These are phyloP conservation scores for Neonectria neomacrospora DNA, from an alignment of 2,329 filamentous ascomycete genomes.

Conservation along the genomic window DNA sequence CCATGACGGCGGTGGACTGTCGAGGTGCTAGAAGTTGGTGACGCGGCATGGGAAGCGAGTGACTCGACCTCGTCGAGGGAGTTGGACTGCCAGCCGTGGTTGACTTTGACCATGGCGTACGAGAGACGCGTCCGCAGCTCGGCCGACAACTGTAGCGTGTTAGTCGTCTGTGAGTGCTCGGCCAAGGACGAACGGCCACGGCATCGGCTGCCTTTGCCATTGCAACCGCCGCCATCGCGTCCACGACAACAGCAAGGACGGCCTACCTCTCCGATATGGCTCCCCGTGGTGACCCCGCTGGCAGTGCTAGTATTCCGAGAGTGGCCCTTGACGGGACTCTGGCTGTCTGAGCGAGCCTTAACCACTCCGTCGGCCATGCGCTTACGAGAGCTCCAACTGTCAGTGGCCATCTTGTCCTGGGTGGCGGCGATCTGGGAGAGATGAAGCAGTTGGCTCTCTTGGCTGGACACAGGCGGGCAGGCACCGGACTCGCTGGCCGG, in stretches of 20 bases:
- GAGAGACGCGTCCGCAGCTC: conserved; percentile 86
- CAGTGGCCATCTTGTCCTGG: conserved; percentile 60
- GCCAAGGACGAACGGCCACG: neutral
- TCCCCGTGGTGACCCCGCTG: conserved; percentile 69
- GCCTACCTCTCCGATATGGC: conserved; percentile 82
- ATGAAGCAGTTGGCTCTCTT: conserved; percentile 66
- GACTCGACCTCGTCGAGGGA: conserved; percentile 82
- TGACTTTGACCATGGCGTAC: conserved; percentile 94
- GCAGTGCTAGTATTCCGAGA: conserved; percentile 78
- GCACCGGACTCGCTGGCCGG: conserved; percentile 40
- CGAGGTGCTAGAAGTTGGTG: conserved; percentile 69
- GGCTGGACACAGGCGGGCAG: conserved; percentile 51
- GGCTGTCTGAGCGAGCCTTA: conserved; percentile 63
- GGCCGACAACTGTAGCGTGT: conserved; percentile 70
- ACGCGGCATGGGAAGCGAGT: conserved; percentile 74
- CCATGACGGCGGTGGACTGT: conserved; percentile 63
- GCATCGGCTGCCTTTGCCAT: conserved; percentile 1
- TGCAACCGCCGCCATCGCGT: neutral
- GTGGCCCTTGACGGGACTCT: conserved; percentile 66
- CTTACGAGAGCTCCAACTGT: conserved; percentile 65
- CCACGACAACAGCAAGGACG: conserved; percentile 42
- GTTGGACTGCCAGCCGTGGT: conserved; percentile 86
- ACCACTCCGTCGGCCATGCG: conserved; percentile 80
- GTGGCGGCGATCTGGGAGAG: conserved; percentile 68
- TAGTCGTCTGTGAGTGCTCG: conserved; percentile 21